phyloP scores from a whole-genome alignment of 108 stramenopile genomes.

The Pseudonitzschia multiseries region DNA sequence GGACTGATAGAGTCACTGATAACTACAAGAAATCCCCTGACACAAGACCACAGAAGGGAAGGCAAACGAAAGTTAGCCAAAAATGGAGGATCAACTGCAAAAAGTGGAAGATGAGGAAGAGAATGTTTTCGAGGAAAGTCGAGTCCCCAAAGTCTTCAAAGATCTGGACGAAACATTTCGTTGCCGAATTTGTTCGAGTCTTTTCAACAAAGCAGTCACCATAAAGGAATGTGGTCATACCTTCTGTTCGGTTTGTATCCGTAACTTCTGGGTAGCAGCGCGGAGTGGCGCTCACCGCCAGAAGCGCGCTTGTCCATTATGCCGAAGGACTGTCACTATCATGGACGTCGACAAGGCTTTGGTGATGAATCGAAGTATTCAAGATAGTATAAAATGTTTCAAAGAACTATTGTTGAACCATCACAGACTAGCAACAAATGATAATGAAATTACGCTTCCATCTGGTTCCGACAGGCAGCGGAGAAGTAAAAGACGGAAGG shows the following conservation, averaged over 20 bases:
- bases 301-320: conserved; percentile 29
- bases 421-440: not conserved
- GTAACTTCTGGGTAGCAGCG: conserved; percentile 31
- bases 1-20: too few species aligned
- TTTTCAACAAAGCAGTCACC: conserved; percentile 43
- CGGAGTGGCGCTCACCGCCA: conserved; percentile 14
- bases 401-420: not conserved
- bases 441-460: not conserved
- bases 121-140: conserved; percentile 5
- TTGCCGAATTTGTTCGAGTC: conserved; percentile 48
- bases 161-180: conserved; percentile 34
- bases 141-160: conserved; percentile 28
- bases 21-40: too few species aligned
- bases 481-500: not conserved
- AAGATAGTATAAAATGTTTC: conserved; percentile 29
- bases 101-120: not conserved
- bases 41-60: too few species aligned
- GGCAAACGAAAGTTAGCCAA: not conserved
- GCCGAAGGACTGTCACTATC: conserved; percentile 18
- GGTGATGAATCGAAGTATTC: conserved; percentile 22
- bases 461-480: not conserved
- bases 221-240: conserved; percentile 51
- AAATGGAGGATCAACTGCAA: not conserved
- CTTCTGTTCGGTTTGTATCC: conserved; percentile 63
- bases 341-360: conserved; percentile 20